phyloP scores from a whole-genome alignment of 148 eudicot genomes.

The Cornus kousa region DNA sequence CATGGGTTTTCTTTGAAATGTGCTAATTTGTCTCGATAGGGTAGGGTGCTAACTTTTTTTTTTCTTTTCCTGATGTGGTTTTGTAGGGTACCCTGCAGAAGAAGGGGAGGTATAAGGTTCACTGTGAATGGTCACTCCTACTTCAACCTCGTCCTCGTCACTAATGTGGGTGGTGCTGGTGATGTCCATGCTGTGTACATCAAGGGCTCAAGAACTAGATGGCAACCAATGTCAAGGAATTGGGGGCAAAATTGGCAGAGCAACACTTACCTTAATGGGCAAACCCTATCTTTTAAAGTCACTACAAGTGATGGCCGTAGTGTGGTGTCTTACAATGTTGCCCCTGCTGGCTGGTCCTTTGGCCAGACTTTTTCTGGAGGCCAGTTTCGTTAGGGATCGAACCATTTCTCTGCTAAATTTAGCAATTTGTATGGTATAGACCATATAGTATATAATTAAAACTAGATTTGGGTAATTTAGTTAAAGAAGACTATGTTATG shows the following conservation, averaged over 20 bases:
- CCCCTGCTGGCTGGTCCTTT: constrained; percentile 46
- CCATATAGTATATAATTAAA: too few species aligned
- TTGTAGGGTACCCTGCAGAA: constrained; percentile 54
- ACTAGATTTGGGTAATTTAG: background rate
- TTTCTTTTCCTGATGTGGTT: background rate
- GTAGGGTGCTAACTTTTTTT: background rate
- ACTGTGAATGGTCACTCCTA: constrained; percentile 58
- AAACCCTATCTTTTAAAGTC: constrained; percentile 48
- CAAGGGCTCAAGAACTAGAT: constrained; percentile 48
- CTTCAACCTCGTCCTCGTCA: constrained; percentile 53
- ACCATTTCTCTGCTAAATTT: background rate
- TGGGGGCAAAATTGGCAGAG: constrained; percentile 69
- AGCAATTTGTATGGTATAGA: background rate
- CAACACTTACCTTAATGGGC: constrained; percentile 52
- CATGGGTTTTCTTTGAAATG: background rate
- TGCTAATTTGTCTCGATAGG: background rate
- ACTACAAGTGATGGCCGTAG: constrained; percentile 46
- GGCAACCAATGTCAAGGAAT: constrained; percentile 59
- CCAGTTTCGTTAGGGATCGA: constrained; percentile 29
- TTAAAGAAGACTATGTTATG: background rate
- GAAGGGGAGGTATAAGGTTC: constrained; percentile 56
- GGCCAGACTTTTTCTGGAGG: constrained; percentile 52
- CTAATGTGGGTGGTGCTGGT: constrained; percentile 55
- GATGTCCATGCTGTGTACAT: constrained; percentile 48
- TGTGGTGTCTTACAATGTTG: constrained; percentile 48